Evolutionary conservation across 257 asterid species (phyloP), one percentile per base, ranked within the genome.

Genomic region (Capsicum pubescens): DNA sequence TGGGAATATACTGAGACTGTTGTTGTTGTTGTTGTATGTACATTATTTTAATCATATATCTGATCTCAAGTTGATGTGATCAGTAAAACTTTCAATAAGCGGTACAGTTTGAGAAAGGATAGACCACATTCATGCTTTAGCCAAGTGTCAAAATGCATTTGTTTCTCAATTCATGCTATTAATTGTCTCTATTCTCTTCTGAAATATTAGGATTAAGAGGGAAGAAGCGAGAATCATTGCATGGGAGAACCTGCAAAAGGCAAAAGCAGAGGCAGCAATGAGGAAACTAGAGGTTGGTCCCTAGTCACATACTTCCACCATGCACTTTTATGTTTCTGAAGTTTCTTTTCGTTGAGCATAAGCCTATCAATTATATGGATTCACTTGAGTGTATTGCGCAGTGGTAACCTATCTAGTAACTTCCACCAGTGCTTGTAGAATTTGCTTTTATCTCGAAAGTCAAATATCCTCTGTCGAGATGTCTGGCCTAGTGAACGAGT

Each of bases 231-330:
- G 89, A 84, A 92, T 93, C 78, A 80, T 91, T 15, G 96, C 96
- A 19, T 93, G 97, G 97, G 97, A 93, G 90, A 92, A 92, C 85
- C 89, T 93, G 85, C 97, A 93, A 87, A 93, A 92, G 86, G 97
- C 97, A 60, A 93, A 92, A 91, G 97, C 97, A 16, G 97, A 93
- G 87, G 91, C 97, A 84, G 92, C 95, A 44, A 88, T 93, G 74
- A 88, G 92, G 84, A 93, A 93, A 87, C 89, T 93, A 52, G 97
- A 93, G 96, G 97, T 93, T 87, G 56, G 54, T 66, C 67, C 21
- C 26, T 76, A 26, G 54, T 54, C 79, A 76, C 63, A 26, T 26
- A 52, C 48, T 36, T 76, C 19, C 69, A 9, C 56, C 21, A 68
- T 12, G 46, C 9, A 78, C n/a, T 21, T 50, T 50, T 63, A 36